Conservation (phyloP, 306 rosid genomes). For the Corylus americana region DNA sequence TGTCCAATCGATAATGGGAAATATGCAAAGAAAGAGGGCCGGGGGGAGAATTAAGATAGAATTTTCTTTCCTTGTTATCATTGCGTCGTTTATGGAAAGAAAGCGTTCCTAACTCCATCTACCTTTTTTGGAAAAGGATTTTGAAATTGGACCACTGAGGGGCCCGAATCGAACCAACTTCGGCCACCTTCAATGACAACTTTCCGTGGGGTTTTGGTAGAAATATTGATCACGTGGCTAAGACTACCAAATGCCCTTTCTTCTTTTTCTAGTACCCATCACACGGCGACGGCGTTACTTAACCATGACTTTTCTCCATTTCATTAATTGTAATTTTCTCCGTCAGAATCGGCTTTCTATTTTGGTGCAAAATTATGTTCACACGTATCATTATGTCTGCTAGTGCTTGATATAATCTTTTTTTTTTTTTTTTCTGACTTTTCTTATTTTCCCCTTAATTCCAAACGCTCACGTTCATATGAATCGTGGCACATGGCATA, state of each 20-base stretch:
- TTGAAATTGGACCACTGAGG: not conserved
- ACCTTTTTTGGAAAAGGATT: not conserved
- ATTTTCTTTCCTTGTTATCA: not conserved
- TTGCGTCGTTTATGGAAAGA: not conserved
- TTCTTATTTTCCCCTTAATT: too few species aligned
- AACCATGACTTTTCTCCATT: not conserved
- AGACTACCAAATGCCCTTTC: not conserved
- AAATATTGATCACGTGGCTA: not conserved
- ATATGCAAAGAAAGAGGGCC: not conserved
- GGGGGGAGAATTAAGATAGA: not conserved
- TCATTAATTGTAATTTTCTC: not conserved
- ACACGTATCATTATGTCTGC: too few species aligned
- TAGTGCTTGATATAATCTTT: too few species aligned
- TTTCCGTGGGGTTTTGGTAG: not conserved
- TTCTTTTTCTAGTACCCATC: not conserved
- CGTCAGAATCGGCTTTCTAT: not conserved
- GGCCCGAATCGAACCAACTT: not conserved
- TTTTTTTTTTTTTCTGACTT: too few species aligned
- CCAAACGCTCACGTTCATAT: too few species aligned
- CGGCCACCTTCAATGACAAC: not conserved
- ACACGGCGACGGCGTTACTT: not conserved
- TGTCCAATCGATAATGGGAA: not conserved
- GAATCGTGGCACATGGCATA: too few species aligned
- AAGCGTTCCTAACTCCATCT: not conserved
- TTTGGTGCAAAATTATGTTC: not conserved